Evolutionary conservation across 345 rosid species (phyloP), one percentile per base, ranked within the genome.

Genomic region (Pseudoturritis turrita): DNA sequence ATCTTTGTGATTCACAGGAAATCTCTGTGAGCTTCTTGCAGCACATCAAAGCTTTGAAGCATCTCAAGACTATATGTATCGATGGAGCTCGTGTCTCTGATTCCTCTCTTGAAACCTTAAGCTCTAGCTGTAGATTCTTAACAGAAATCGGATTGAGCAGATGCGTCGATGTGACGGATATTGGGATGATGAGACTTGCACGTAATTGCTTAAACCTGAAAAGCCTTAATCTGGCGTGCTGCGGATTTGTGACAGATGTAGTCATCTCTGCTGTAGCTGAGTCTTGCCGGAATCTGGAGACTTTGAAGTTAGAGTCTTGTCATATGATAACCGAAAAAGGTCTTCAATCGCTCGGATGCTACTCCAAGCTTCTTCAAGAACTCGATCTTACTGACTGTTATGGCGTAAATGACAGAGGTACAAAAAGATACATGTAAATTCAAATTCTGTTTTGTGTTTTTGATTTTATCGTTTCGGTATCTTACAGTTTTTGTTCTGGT

Each of bases 311-410:
- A 40, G 98, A 94, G 81, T 83, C 96, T 47, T 94, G 98, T 78
- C 78, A 80, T 82, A 75, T 80, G 89, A 83, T 94, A 78, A 85
- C 96, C 0, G 95, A 91, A 57, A 91, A 81, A 81, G 82, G 96
- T 81, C 87, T 94, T 62, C 78, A 78, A 45, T 81, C 81, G 59
- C 83, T 94, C 11, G 96, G 96, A 65, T 82, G 79, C 3, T 73
- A 28, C 82, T 89, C 91, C 62, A 65, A 57, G 63, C 77, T 50
- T 43, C 91, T 94, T 36, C 78, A 85, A 79, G 97, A 91, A 76
- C 83, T 94, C 60, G 98, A 94, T 81, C 91, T 94, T 62, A 94
- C 98, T 0, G 98, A 94, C 53, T 91, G 97, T 73, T 57, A 51
- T 26, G 83, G 90, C 5, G 76, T 89, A 68, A 89, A 84, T 51